These are phyloP conservation scores for Omphalotus olearius DNA, from an alignment of 1,284 basidiomycete species.

Conservation along the genomic window DNA sequence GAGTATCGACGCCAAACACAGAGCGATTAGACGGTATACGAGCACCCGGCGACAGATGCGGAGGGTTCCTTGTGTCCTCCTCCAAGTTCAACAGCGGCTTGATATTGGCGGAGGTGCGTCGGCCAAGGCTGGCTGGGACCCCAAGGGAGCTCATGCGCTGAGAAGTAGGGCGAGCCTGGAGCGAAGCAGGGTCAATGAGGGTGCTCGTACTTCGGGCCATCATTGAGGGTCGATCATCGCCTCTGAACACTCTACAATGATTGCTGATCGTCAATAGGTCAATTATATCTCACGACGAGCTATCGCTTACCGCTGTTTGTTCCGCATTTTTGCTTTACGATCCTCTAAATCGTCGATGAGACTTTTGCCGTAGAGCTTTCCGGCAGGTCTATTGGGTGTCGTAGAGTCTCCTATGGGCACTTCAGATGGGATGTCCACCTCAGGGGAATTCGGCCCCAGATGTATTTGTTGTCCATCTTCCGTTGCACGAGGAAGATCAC, in stretches of 20 bases:
- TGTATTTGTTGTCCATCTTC: constrained; percentile 69
- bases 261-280: constrained; percentile 5
- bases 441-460: constrained; percentile 28
- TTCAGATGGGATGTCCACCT: constrained; percentile 30
- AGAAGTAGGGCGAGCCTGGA: constrained; percentile 43
- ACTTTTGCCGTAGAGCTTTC: constrained; percentile 75
- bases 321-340: constrained; percentile 70
- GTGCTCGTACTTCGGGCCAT: constrained; percentile 71
- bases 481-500: constrained; percentile 55
- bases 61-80: constrained; percentile 36
- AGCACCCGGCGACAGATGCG: constrained; percentile 22
- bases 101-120: constrained; percentile 44
- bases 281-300: neutral
- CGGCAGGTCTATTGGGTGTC: constrained; percentile 50
- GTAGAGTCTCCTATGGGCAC: constrained; percentile 34
- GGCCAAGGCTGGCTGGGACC: constrained; percentile 32
- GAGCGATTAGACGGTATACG: constrained; percentile 48
- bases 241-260: constrained; percentile 55
- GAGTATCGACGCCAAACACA: constrained; percentile 78
- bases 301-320: constrained; percentile 60
- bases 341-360: constrained; percentile 77
- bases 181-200: constrained; percentile 64
- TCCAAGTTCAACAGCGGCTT: constrained; percentile 63
- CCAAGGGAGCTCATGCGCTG: constrained; percentile 40
- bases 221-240: constrained; percentile 80